phyloP scores from a whole-genome alignment of 257 asterid genomes.

The Eucommia ulmoides region DNA sequence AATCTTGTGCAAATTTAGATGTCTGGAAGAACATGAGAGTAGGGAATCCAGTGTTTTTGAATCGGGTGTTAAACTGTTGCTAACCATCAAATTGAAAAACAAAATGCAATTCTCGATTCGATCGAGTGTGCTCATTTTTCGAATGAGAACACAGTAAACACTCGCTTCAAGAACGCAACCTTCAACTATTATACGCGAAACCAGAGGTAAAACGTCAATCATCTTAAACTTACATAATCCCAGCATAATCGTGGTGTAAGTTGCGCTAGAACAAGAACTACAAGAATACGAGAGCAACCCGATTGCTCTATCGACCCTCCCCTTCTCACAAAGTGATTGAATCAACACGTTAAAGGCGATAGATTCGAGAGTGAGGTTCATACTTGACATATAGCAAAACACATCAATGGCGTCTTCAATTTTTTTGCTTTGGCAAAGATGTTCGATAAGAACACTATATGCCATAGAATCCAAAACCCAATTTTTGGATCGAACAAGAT shows the following conservation, averaged over 20 bases:
- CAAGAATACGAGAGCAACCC: constrained; percentile 25
- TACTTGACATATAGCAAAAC: constrained; percentile 47
- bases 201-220: constrained; percentile 20
- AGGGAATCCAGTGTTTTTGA: constrained; percentile 34
- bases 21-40: constrained; percentile 31
- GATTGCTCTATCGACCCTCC: constrained; percentile 30
- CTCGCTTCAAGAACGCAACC: constrained; percentile 41
- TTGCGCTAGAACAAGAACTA: constrained; percentile 15
- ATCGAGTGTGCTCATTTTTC: constrained; percentile 21
- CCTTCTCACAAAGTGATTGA: constrained; percentile 30
- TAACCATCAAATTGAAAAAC: constrained; percentile 44
- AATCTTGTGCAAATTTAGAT: constrained; percentile 35
- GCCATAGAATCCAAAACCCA: constrained; percentile 48
- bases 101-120: constrained; percentile 15
- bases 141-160: constrained; percentile 41
- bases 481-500: constrained; percentile 19
- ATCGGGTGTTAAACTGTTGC: constrained; percentile 33
- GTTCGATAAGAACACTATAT: constrained; percentile 40
- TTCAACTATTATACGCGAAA: constrained; percentile 42
- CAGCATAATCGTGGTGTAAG: constrained; percentile 41
- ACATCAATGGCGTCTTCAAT: constrained; percentile 39
- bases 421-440: constrained; percentile 34
- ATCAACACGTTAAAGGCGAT: constrained; percentile 34
- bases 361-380: constrained; percentile 24
- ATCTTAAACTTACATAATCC: constrained; percentile 22